These are phyloP conservation scores for Cylindrotheca closterium DNA, from an alignment of 108 stramenopile genomes.

Conservation along the genomic window DNA sequence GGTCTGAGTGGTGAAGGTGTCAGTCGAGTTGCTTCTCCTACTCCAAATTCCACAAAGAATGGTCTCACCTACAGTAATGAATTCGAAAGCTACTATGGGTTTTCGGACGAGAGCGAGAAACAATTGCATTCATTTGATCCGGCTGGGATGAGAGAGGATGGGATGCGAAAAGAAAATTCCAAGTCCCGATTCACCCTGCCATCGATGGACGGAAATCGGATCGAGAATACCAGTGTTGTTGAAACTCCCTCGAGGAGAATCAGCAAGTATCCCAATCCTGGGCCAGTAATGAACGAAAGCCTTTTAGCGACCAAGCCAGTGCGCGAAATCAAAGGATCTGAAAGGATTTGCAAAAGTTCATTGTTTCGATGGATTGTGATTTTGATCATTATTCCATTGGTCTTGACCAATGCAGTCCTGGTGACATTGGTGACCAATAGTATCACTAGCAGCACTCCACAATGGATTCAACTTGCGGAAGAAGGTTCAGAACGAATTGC, in stretches of 20 bases:
- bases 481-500: slow-evolving; percentile 19
- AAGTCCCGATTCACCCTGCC: not conserved
- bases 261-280: not conserved
- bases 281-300: not conserved
- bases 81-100: slow-evolving; percentile 27
- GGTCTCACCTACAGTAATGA: slow-evolving; percentile 33
- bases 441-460: slow-evolving; percentile 23
- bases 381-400: slow-evolving; percentile 47
- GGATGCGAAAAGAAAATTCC: slow-evolving; percentile 1
- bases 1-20: slow-evolving; percentile 40
- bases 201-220: not conserved
- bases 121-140: slow-evolving; percentile 7
- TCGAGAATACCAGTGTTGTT: slow-evolving; percentile 8
- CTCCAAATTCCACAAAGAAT: slow-evolving; percentile 29
- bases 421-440: slow-evolving; percentile 24
- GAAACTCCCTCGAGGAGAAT: slow-evolving; percentile 11
- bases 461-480: slow-evolving; percentile 25
- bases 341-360: slow-evolving; percentile 23
- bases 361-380: slow-evolving; percentile 50
- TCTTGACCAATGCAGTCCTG: slow-evolving; percentile 37
- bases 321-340: slow-evolving; percentile 6
- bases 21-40: slow-evolving; percentile 15
- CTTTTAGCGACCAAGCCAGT: slow-evolving; percentile 9
- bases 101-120: slow-evolving; percentile 8
- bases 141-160: slow-evolving; percentile 5